phyloP scores from a whole-genome alignment of 306 rosid genomes.

The Vigna reflexopilosa region DNA sequence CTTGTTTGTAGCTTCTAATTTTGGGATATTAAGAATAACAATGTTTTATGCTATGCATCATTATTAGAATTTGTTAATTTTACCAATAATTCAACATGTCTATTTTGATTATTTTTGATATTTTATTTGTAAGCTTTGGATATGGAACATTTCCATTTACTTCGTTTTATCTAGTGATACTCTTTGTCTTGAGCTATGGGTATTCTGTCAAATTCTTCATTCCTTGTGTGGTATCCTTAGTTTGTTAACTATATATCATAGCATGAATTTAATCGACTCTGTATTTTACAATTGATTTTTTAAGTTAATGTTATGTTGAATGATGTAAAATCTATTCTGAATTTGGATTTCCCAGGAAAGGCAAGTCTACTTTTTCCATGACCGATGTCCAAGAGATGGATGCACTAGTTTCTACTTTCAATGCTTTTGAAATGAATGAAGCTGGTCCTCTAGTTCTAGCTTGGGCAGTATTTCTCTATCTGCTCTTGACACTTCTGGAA shows the following conservation, averaged over 20 bases:
- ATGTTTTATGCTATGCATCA: slow-evolving; percentile 21
- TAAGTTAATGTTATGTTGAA: slow-evolving; percentile 17
- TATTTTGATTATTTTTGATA: slow-evolving; percentile 1
- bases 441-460: slow-evolving; percentile 84
- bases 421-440: slow-evolving; percentile 74
- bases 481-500: slow-evolving; percentile 80
- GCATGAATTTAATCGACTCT: neutral
- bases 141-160: neutral
- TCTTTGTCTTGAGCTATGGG: slow-evolving; percentile 25
- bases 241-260: slow-evolving; percentile 7
- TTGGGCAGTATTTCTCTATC: slow-evolving; percentile 93
- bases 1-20: slow-evolving; percentile 3
- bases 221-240: slow-evolving; percentile 10
- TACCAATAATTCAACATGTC: neutral
- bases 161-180: slow-evolving; percentile 35
- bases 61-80: slow-evolving; percentile 28
- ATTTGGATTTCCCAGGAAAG: slow-evolving; percentile 63
- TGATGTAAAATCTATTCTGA: slow-evolving; percentile 33
- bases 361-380: slow-evolving; percentile 58
- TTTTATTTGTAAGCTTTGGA: slow-evolving; percentile 28
- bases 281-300: slow-evolving; percentile 14
- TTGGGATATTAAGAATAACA: slow-evolving; percentile 21
- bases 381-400: slow-evolving; percentile 88
- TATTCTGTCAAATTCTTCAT: slow-evolving; percentile 36
- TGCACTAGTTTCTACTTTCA: slow-evolving; percentile 71